These are phyloP conservation scores for Claviceps africana DNA, from an alignment of 2,329 filamentous ascomycete genomes.

Conservation along the genomic window DNA sequence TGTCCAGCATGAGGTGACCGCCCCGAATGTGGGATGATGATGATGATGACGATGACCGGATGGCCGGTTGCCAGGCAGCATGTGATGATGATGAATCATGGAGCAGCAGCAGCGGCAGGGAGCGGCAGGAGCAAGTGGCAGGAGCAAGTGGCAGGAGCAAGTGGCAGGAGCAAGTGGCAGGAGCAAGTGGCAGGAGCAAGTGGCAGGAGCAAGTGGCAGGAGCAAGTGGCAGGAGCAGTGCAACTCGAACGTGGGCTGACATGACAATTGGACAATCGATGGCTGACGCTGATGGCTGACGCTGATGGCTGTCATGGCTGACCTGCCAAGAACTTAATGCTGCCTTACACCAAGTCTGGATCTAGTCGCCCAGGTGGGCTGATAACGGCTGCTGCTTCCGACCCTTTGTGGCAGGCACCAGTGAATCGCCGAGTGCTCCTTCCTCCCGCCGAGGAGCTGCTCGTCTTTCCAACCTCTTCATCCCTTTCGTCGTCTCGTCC, in stretches of 20 bases:
- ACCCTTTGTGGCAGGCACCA: background rate
- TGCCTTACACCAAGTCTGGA: too few species aligned
- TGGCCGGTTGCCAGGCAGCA: background rate
- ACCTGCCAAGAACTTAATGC: too few species aligned
- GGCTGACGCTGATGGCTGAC: too few species aligned
- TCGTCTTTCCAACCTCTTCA: background rate
- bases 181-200: background rate
- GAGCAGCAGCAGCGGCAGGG: background rate
- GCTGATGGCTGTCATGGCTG: background rate
- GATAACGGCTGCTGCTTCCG: too few species aligned
- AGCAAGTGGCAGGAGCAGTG: too few species aligned
- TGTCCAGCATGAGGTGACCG: background rate
- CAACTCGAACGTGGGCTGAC: too few species aligned
- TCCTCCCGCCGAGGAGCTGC: background rate
- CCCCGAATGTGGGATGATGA: background rate
- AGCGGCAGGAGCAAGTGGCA: too few species aligned
- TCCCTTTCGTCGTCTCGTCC: background rate
- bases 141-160: too few species aligned
- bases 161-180: too few species aligned
- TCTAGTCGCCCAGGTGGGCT: too few species aligned
- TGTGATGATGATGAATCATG: background rate
- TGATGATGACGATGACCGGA: background rate
- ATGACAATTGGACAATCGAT: too few species aligned
- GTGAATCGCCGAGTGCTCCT: background rate
- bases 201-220: too few species aligned